phyloP scores from a whole-genome alignment of 331 rosid genomes.

The Prunus yedoensis region DNA sequence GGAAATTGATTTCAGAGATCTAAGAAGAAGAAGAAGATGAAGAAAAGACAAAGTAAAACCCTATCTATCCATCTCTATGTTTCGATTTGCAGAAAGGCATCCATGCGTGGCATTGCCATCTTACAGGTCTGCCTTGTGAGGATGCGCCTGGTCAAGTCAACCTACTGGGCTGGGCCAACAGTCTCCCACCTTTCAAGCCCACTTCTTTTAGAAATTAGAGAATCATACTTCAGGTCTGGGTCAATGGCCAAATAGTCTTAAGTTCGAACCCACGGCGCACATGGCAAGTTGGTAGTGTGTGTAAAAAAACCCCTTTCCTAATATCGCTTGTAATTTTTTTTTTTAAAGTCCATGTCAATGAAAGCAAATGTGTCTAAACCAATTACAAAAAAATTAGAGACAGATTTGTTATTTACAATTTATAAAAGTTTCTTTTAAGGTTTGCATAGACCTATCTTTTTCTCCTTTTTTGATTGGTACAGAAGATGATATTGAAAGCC shows the following conservation, averaged over 20 bases:
- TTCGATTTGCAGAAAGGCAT: slow-evolving; percentile 1
- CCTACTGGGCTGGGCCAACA: background rate
- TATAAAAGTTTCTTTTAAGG: too few relatives aligned
- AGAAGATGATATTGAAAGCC: background rate
- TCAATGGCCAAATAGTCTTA: too few relatives aligned
- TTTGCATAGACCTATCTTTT: too few relatives aligned
- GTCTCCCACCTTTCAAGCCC: background rate
- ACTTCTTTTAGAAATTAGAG: background rate
- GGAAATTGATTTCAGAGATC: background rate
- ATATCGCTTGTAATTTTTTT: too few relatives aligned
- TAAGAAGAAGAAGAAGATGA: background rate
- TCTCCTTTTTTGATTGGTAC: too few relatives aligned
- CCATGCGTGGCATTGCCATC: background rate
- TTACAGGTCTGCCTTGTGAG: background rate
- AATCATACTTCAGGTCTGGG: too few relatives aligned
- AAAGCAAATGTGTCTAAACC: too few relatives aligned
- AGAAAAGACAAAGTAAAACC: background rate
- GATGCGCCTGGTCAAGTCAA: background rate
- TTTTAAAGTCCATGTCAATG: too few relatives aligned
- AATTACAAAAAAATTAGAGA: too few relatives aligned
- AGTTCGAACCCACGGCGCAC: accelerated
- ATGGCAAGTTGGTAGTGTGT: accelerated
- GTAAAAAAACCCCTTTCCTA: accelerated
- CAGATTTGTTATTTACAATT: too few relatives aligned
- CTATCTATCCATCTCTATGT: background rate